phyloP scores from a whole-genome alignment of 192 early-diverging fungal species.

The Chytriomyces sp. region DNA sequence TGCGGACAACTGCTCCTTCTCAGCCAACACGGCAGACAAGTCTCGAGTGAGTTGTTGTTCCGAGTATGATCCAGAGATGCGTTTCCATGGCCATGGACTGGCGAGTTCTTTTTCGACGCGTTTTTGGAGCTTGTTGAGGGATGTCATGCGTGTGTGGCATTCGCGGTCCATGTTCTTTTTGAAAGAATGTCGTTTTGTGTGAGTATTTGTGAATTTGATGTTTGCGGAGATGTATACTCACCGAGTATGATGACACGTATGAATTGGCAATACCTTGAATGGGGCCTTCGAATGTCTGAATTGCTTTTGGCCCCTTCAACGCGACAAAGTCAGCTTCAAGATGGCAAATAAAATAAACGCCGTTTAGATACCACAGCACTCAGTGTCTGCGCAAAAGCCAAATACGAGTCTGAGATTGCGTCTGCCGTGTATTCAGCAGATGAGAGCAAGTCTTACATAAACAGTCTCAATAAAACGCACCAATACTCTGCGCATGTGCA shows the following conservation, averaged over 20 bases:
- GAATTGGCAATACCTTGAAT: constrained; percentile 6
- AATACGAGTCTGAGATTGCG: not conserved
- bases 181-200: too few relatives aligned
- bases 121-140: not conserved
- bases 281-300: constrained; percentile 13
- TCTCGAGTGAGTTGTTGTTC: not conserved
- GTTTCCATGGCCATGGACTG: constrained; percentile 1
- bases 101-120: not conserved
- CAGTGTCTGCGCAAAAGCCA: constrained; percentile 6
- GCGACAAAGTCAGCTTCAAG: not conserved
- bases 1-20: not conserved
- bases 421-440: not conserved
- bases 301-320: not conserved
- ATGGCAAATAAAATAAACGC: not conserved
- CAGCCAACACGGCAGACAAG: not conserved
- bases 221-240: too few relatives aligned
- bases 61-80: not conserved
- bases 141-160: not conserved
- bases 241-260: constrained; percentile 7
- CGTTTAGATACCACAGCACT: constrained; percentile 1
- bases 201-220: too few relatives aligned
- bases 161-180: constrained; percentile 2
- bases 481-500: not conserved
- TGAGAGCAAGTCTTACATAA: not conserved
- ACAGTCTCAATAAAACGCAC: not conserved